Base-by-base conservation (phyloP, 768 basidiomycete genomes). In the Boletus rubroflammeus region DNA sequence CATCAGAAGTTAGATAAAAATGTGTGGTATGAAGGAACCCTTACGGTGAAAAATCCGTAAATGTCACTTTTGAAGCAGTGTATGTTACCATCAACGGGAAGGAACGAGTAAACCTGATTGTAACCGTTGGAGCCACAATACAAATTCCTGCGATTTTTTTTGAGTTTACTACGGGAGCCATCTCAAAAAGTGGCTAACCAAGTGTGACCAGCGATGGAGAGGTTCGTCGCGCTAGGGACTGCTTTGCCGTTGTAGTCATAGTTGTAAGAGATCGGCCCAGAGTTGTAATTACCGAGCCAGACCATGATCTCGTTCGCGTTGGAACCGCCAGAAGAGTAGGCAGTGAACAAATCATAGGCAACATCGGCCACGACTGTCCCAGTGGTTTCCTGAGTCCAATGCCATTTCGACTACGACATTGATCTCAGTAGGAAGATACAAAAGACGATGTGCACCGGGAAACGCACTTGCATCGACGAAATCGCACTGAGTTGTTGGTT, bases 281-380 rank as follows among this genome's bases (percentile, higher is more conserved):
- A 78, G 57, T 80, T 79, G 72, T 67, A 75, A 61, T 78, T 81
- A 1, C 75, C 83, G 14, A 85, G 76, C 85, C 85, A 86, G 55
- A 87, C 67, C 85, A 87, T 87, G 59, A 85, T 75, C 56, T 79
- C 78, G 56, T 72, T 61, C 31, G 59, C 55, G 49, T 76, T 75
- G 36, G 74, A 66, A 31, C 84, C 84, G 1, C 78, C 78, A 34
- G 80, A 39, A 5, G 71, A 70, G 55, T 61, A 61, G 2, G 84
- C 79, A 0, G 84, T 86, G 73, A 87, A 88, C 1, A 86, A 55
- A 57, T 87, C 85, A 54, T 76, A 87, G 6, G 84, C 81, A 26
- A 84, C 75, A 52, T 86, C 76, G 0, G 80, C 77, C 25, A 81
- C 78, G 53, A 81, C 67, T 1, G 64, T 65, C 5, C 72, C 76